These are phyloP conservation scores for Acrocalymma vagum DNA, from an alignment of 2,329 filamentous ascomycete species.

Conservation along the genomic window DNA sequence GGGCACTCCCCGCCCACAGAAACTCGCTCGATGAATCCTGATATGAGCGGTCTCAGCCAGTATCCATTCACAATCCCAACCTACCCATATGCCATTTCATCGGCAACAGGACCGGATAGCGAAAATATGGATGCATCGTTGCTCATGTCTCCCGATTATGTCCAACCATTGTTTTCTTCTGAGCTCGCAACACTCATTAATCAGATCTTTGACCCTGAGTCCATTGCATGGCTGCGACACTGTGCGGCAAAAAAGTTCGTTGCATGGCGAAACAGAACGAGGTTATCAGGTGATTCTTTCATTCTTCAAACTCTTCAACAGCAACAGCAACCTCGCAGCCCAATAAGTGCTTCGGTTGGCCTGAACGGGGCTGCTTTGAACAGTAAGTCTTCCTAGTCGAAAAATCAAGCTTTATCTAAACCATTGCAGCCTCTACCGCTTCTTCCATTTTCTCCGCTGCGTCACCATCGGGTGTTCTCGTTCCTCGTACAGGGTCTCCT, in stretches of 20 bases:
- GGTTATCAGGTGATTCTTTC: constrained; percentile 35
- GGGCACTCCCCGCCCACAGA: constrained; percentile 19
- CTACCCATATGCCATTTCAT: constrained; percentile 80
- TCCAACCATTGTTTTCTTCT: constrained; percentile 79
- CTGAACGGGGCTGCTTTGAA: constrained; percentile 32
- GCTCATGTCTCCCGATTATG: constrained; percentile 90
- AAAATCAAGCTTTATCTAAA: constrained; percentile 13
- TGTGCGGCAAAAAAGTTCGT: constrained; percentile 83
- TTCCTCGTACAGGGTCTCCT: constrained; percentile 42
- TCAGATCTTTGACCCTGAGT: constrained; percentile 79
- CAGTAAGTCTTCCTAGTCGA: constrained; percentile 19
- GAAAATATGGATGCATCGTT: constrained; percentile 92
- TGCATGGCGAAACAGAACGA: constrained; percentile 67
- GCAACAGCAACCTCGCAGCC: constrained; percentile 28
- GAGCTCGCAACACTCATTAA: constrained; percentile 77
- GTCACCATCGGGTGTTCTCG: constrained; percentile 49
- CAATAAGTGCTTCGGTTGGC: constrained; percentile 40
- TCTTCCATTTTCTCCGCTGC: constrained; percentile 45
- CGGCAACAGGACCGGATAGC: constrained; percentile 72
- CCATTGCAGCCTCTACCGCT: constrained; percentile 36
- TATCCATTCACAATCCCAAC: constrained; percentile 42
- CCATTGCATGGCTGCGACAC: constrained; percentile 82
- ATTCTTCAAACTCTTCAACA: constrained; percentile 32
- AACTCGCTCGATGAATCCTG: too few relatives aligned
- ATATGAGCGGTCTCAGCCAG: too few relatives aligned